These are phyloP conservation scores for Tuber brumale DNA, from an alignment of 495 filamentous ascomycete species.

Conservation along the genomic window DNA sequence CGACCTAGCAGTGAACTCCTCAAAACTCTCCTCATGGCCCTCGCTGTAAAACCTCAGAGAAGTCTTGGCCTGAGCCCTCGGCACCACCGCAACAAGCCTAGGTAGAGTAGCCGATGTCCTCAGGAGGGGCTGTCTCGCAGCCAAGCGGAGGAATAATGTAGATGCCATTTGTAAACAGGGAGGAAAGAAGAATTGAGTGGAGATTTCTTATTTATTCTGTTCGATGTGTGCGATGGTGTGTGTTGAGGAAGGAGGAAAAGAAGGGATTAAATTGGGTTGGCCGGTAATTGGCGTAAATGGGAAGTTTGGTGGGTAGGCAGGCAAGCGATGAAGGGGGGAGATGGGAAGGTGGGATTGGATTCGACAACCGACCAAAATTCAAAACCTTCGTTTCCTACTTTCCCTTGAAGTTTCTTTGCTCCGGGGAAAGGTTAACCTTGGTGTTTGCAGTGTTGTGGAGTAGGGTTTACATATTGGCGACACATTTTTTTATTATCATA, in stretches of 20 bases:
- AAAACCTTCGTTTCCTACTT: background rate
- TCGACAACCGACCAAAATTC: background rate
- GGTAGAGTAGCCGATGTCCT: conserved; percentile 36
- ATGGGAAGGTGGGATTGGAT: background rate
- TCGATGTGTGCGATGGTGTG: conserved; percentile 41
- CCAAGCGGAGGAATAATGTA: conserved; percentile 31
- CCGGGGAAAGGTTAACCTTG: background rate
- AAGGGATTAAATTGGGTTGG: background rate
- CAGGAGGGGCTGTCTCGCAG: conserved; percentile 33
- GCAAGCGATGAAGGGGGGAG: background rate
- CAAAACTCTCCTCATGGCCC: conserved; percentile 83
- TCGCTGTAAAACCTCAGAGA: conserved; percentile 45
- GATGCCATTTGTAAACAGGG: conserved; percentile 32
- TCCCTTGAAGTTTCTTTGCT: background rate
- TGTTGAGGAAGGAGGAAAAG: conserved; percentile 30
- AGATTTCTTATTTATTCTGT: conserved; percentile 41
- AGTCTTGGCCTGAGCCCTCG: conserved; percentile 21
- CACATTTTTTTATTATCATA: background rate
- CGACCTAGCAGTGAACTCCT: conserved; percentile 98
- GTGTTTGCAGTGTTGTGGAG: background rate
- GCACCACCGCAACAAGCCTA: conserved; percentile 23
- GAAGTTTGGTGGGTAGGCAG: background rate
- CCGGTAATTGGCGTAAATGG: background rate
- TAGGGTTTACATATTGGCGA: background rate
- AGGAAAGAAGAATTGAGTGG: conserved; percentile 23